Conservation (phyloP, 208 protist genomes). For the Leptomonas pyrrhocoris region DNA sequence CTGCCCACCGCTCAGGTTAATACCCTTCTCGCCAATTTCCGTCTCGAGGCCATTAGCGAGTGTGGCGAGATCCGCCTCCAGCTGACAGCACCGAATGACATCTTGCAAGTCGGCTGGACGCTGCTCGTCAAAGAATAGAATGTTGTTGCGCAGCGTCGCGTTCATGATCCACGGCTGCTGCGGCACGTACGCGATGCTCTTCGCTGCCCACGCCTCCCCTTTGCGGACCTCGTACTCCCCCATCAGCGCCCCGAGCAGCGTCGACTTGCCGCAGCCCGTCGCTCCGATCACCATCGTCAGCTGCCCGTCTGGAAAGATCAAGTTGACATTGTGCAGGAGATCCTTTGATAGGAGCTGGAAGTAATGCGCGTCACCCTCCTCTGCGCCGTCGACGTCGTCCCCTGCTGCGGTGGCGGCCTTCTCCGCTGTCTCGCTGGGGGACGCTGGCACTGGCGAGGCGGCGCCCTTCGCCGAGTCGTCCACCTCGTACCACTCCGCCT, state of each 20-base stretch:
- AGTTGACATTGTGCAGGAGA: conserved; percentile 49
- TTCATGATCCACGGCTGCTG: conserved; percentile 95
- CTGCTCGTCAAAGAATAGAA: conserved; percentile 86
- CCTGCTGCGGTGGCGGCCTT: not conserved
- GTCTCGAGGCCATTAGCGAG: conserved; percentile 87
- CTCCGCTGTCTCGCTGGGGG: no score
- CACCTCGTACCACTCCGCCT: conserved; percentile 34
- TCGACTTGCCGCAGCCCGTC: conserved; percentile 84
- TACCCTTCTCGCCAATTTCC: conserved; percentile 89
- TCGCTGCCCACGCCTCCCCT: conserved; percentile 37
- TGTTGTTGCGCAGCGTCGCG: conserved; percentile 90
- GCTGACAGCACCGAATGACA: conserved; percentile 63
- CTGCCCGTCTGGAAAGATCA: conserved; percentile 38
- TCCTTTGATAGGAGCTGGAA: conserved; percentile 45
- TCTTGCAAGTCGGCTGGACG: conserved; percentile 48
- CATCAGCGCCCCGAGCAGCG: conserved; percentile 56
- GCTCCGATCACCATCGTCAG: conserved; percentile 61
- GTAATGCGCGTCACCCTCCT: conserved; percentile 20
- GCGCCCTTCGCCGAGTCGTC: not conserved
- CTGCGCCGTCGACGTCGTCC: not conserved
- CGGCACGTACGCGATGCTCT: conserved; percentile 85
- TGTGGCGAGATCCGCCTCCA: conserved; percentile 83
- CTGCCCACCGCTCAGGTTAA: conserved; percentile 91
- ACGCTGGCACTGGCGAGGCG: not conserved
- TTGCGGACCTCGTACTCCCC: conserved; percentile 39